Base-by-base conservation (phyloP, 1,139 yeast species). In the Kurtzmaniella quercitrusa region DNA sequence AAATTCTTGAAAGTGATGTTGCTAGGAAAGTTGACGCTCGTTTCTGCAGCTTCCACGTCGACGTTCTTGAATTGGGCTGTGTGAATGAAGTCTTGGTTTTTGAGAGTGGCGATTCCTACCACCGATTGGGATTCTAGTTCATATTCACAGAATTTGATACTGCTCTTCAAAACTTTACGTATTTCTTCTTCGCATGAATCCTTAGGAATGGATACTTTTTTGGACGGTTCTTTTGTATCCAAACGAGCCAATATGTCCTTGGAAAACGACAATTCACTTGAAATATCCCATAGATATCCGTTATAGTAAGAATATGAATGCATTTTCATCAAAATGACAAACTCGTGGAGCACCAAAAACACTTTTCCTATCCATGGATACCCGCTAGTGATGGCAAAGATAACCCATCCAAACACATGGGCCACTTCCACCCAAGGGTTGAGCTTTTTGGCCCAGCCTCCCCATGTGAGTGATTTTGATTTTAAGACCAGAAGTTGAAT, bases 361-460 rank as follows among this genome's bases (percentile, higher is more conserved):
- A 90, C 91, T 56, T 82, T 81, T 3, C 89, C 96, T 43, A 90
- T 84, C 98, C 98, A 91, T 3, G 91, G 88, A 55, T 73, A 85
- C 31, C 71, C 63, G 45, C 63, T 58, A 38, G 65, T 63, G 38
- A 81, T 77, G 3, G 91, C 79, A 53, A 78, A 68, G 51, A 68
- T 60, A 37, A 81, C 57, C 70, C 73, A 76, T 53, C 75, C 80
- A 36, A 65, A 51, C 15, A 85, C 59, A 53, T 71, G 81, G 0
- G 51, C 50, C 2, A 78, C 47, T 52, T 85, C 91, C 59, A 75
- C 85, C 0, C 73, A 40, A 6, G 77, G 69, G 54, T 83, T 85
- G 1, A 85, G 43, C 5, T 69, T 51, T 80, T 85, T 78, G 1
- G 96, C 96, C 1, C 68, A 50, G 1, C 56, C 53, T 12, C 64